These are phyloP conservation scores for Rhododendron mucronatum DNA, from an alignment of 148 eudicot genomes.

Conservation along the genomic window DNA sequence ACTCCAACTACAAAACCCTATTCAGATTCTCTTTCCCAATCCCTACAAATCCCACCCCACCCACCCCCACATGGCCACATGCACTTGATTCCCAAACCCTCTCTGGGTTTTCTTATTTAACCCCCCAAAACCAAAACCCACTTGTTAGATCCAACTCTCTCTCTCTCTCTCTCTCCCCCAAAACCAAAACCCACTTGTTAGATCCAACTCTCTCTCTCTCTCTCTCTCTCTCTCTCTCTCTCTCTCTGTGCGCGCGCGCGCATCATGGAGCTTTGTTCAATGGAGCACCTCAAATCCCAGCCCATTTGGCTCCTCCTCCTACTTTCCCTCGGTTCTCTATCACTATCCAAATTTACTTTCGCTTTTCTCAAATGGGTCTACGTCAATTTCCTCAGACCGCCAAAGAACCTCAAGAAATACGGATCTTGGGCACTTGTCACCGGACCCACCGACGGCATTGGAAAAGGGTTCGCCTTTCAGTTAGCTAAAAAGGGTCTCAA, in stretches of 20 bases:
- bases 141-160: not conserved
- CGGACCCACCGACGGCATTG: constrained; percentile 95
- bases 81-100: not conserved
- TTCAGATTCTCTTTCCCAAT: not conserved
- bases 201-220: not conserved
- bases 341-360: constrained; percentile 28
- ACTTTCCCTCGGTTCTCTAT: constrained; percentile 39
- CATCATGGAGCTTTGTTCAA: constrained; percentile 38
- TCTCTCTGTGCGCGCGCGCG: not conserved
- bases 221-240: constrained; percentile 1
- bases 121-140: not conserved
- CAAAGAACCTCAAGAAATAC: constrained; percentile 77
- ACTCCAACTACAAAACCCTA: not conserved
- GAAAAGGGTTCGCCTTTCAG: constrained; percentile 82
- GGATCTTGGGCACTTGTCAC: constrained; percentile 96
- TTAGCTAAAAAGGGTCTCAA: constrained; percentile 74
- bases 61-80: not conserved
- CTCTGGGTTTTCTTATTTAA: constrained; percentile 10
- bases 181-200: not conserved
- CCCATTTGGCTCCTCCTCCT: constrained; percentile 56
- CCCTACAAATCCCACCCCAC: not conserved
- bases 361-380: constrained; percentile 65
- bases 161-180: not conserved
- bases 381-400: constrained; percentile 64
- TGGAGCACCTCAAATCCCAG: constrained; percentile 49